Evolutionary conservation across 2,329 filamentous ascomycete species (phyloP).

Genomic region (Phyllosticta citrichinensis): DNA sequence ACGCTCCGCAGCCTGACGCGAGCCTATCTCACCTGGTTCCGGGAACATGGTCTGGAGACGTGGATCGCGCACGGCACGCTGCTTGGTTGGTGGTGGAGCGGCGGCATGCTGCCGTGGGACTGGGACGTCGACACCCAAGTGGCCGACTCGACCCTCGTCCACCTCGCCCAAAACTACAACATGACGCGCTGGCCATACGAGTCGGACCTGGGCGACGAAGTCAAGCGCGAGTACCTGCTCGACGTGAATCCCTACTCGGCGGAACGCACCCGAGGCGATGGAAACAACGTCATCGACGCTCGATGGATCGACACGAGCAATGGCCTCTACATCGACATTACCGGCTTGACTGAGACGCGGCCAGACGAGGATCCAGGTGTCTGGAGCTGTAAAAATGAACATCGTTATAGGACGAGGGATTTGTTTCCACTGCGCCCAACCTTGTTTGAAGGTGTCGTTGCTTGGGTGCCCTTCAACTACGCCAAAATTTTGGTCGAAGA

Average conservation of each 20-base stretch:
- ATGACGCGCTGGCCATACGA: conserved; percentile 47
- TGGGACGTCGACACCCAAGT: conserved; percentile 79
- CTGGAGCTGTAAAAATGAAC: conserved; percentile 73
- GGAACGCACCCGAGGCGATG: conserved; percentile 53
- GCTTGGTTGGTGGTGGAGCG: conserved; percentile 85
- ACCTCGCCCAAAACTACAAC: conserved; percentile 58
- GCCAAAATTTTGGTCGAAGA: conserved; percentile 56
- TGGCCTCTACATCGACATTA: conserved; percentile 77
- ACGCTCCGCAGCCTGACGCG: conserved; percentile 61
- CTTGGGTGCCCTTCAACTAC: conserved; percentile 59
- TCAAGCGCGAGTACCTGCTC: conserved; percentile 53
- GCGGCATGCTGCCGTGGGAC: conserved; percentile 70
- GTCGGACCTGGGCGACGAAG: conserved; percentile 22
- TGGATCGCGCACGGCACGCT: conserved; percentile 82
- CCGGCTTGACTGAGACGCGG: conserved; percentile 60
- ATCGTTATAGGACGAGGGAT: conserved; percentile 60
- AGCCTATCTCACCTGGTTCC: conserved; percentile 61
- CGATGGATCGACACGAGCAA: conserved; percentile 70
- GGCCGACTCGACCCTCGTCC: conserved; percentile 53
- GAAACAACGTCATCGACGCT: conserved; percentile 72
- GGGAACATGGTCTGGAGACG: conserved; percentile 58
- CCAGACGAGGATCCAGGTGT: conserved; percentile 49
- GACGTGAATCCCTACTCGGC: conserved; percentile 66
- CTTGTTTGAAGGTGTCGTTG: conserved; percentile 63
- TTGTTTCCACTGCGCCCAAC: conserved; percentile 67